These are phyloP conservation scores for Tympanopsis confertula DNA, from an alignment of 2,329 filamentous ascomycete species.

Conservation along the genomic window DNA sequence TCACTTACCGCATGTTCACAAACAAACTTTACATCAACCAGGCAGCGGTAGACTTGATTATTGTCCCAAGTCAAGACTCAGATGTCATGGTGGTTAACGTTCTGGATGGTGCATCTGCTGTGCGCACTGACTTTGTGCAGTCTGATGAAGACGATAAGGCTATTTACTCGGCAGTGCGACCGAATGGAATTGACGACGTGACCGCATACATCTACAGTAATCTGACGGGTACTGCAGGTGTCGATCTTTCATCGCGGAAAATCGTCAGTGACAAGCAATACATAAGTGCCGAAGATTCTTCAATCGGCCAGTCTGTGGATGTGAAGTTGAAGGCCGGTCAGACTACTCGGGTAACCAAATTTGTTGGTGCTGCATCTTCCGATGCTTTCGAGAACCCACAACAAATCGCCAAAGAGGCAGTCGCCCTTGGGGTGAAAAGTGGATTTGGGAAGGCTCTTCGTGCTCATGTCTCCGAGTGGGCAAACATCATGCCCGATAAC, in stretches of 20 bases:
- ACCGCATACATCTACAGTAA: constrained; percentile 40
- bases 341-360: constrained; percentile 49
- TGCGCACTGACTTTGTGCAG: constrained; percentile 44
- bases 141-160: constrained; percentile 39
- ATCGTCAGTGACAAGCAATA: constrained; percentile 31
- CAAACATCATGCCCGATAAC: constrained; percentile 41
- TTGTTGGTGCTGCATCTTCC: constrained; percentile 54
- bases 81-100: constrained; percentile 53
- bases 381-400: constrained; percentile 54
- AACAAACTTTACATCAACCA: constrained; percentile 52
- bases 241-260: constrained; percentile 26
- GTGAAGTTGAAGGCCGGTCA: constrained; percentile 39
- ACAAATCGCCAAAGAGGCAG: constrained; percentile 40
- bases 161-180: constrained; percentile 56
- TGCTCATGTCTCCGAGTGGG: constrained; percentile 52
- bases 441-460: constrained; percentile 43
- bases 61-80: constrained; percentile 38
- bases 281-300: constrained; percentile 45
- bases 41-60: constrained; percentile 35
- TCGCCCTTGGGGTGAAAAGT: constrained; percentile 28
- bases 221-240: constrained; percentile 21
- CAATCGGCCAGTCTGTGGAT: constrained; percentile 48
- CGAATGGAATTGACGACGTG: constrained; percentile 47
- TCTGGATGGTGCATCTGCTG: constrained; percentile 57
- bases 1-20: constrained; percentile 55